Conservation (phyloP, 495 filamentous ascomycete species). For the Neurospora hispaniola region DNA sequence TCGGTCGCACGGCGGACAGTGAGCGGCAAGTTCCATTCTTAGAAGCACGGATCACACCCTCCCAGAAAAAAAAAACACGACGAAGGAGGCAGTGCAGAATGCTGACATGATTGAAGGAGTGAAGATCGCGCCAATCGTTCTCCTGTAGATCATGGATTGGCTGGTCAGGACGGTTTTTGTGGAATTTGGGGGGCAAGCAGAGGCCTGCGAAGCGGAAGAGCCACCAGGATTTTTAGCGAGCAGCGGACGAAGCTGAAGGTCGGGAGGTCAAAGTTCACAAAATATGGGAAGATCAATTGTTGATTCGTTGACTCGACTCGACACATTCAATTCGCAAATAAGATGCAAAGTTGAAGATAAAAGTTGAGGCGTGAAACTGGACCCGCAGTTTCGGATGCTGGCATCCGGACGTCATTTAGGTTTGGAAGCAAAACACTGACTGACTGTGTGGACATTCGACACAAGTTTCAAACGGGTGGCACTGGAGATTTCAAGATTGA, state of each 20-base stretch:
- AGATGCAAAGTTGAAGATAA: neutral
- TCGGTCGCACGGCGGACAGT: neutral
- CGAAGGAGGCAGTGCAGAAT: neutral
- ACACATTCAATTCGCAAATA: neutral
- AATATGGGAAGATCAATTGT: neutral
- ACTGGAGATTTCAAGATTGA: neutral
- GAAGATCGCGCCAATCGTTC: neutral
- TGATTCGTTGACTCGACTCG: neutral
- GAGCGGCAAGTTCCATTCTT: neutral
- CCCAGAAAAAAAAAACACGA: neutral
- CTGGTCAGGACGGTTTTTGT: neutral
- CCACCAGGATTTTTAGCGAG: neutral
- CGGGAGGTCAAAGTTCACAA: no score
- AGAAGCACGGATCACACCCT: neutral
- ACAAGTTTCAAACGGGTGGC: neutral
- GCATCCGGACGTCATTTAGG: neutral
- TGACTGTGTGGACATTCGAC: neutral
- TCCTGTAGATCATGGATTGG: neutral
- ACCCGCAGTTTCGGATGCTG: neutral
- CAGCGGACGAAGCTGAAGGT: neutral
- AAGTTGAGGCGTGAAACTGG: neutral
- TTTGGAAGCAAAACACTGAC: neutral
- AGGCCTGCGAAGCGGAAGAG: neutral
- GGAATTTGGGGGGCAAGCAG: neutral
- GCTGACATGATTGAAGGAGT: neutral